Evolutionary conservation across 805 yeast genomes (phyloP).

Genomic region (Saccharomycopsis sp.): DNA sequence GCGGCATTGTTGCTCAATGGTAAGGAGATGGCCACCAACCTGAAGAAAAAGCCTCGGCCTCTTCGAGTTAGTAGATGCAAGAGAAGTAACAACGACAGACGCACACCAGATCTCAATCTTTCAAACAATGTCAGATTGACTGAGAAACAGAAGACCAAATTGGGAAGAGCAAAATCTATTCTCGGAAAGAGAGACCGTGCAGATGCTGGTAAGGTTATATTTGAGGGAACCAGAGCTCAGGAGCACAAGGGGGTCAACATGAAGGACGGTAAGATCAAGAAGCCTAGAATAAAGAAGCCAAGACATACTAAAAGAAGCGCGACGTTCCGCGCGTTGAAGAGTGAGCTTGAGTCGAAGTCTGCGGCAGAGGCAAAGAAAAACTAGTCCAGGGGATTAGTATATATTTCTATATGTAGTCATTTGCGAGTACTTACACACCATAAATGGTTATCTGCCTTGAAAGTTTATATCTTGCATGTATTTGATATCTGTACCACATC

Average conservation of each 20-base stretch:
- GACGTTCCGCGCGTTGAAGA: not conserved
- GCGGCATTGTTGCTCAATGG: slow-evolving; percentile 76
- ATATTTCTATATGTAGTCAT: not conserved
- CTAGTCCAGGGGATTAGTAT: not conserved
- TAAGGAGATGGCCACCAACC: slow-evolving; percentile 42
- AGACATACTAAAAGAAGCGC: slow-evolving; percentile 18
- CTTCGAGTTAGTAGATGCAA: slow-evolving; percentile 74
- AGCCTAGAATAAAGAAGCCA: slow-evolving; percentile 30
- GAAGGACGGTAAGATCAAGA: slow-evolving; percentile 41
- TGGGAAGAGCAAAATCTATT: slow-evolving; percentile 73
- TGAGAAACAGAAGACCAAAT: slow-evolving; percentile 63
- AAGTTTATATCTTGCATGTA: too few species aligned
- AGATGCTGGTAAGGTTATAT: slow-evolving; percentile 49
- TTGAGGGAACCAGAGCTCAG: slow-evolving; percentile 75
- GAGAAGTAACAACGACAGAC: slow-evolving; percentile 28
- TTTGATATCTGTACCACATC: too few species aligned
- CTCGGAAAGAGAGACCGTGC: slow-evolving; percentile 78
- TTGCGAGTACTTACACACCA: not conserved
- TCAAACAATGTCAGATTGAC: slow-evolving; percentile 33
- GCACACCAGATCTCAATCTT: slow-evolving; percentile 27
- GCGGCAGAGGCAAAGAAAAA: not conserved
- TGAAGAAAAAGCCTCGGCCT: slow-evolving; percentile 41
- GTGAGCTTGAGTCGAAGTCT: not conserved
- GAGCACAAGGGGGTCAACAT: slow-evolving; percentile 53
- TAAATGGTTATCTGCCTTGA: too few species aligned